These are phyloP conservation scores for Ustilago nuda DNA, from an alignment of 1,284 basidiomycete species.

Conservation along the genomic window DNA sequence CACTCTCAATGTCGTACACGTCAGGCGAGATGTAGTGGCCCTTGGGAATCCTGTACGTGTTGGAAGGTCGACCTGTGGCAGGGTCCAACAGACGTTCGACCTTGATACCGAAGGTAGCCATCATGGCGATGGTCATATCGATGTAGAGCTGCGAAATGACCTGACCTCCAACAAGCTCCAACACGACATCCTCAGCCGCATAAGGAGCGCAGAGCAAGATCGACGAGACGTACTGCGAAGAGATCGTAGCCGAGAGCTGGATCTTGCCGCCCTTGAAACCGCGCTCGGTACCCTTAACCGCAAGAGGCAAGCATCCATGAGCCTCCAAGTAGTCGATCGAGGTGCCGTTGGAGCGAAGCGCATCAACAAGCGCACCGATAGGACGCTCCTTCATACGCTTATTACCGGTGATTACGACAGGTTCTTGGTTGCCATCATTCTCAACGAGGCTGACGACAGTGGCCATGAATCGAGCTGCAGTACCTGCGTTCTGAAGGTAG, in stretches of 20 bases:
- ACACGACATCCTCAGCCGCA: conserved; percentile 81
- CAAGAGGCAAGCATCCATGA: conserved; percentile 87
- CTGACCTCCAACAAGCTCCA: conserved; percentile 89
- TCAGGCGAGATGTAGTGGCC: conserved; percentile 82
- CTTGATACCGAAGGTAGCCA: conserved; percentile 89
- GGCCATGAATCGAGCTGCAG: conserved; percentile 96
- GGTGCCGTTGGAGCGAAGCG: conserved; percentile 84
- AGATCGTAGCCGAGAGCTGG: conserved; percentile 90
- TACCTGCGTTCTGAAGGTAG: conserved; percentile 97
- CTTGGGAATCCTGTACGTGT: conserved; percentile 86
- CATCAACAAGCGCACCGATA: conserved; percentile 94
- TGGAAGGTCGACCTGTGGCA: conserved; percentile 75
- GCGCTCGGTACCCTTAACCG: conserved; percentile 74
- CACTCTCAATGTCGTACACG: conserved; percentile 89
- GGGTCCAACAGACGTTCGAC: conserved; percentile 80
- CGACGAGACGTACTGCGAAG: conserved; percentile 97
- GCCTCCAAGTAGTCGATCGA: conserved; percentile 82
- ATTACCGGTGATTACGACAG: conserved; percentile 86
- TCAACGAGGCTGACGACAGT: conserved; percentile 84
- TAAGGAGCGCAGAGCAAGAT: conserved; percentile 97
- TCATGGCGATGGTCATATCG: conserved; percentile 99
- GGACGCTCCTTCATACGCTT: conserved; percentile 97
- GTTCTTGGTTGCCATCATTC: conserved; percentile 39
- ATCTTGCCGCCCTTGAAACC: conserved; percentile 87
- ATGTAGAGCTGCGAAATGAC: conserved; percentile 99